Conservation (phyloP, 2,329 filamentous ascomycete species). For the Colletotrichum zoysiae region DNA sequence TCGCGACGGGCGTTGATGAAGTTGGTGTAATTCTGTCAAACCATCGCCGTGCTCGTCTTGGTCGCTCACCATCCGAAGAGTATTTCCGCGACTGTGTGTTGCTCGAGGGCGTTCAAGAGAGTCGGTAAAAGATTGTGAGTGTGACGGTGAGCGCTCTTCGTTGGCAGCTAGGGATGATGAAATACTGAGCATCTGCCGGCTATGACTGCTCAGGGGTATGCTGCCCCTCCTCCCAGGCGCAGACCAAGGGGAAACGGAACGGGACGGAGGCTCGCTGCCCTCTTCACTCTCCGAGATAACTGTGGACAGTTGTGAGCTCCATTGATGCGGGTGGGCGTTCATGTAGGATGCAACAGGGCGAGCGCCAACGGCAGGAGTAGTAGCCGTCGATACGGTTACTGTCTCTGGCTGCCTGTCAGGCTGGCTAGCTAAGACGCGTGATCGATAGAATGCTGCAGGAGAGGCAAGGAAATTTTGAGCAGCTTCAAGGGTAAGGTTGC, state of each 20-base stretch:
- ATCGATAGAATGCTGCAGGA: conserved; percentile 56
- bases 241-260: conserved; percentile 60
- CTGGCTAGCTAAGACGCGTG: conserved; percentile 49
- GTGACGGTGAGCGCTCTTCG: conserved; percentile 56
- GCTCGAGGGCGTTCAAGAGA: conserved; percentile 65
- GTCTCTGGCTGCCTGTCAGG: conserved; percentile 48
- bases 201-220: conserved; percentile 63
- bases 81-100: conserved; percentile 56
- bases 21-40: conserved; percentile 68
- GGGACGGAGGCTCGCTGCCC: conserved; percentile 62
- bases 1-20: conserved; percentile 66
- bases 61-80: conserved; percentile 63
- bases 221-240: conserved; percentile 61
- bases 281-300: conserved; percentile 73
- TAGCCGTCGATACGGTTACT: conserved; percentile 45
- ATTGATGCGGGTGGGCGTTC: conserved; percentile 67
- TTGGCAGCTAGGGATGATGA: conserved; percentile 64
- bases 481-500: conserved; percentile 64
- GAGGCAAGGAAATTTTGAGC: conserved; percentile 54
- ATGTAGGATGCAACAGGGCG: conserved; percentile 50
- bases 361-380: not conserved
- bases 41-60: conserved; percentile 75
- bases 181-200: conserved; percentile 68
- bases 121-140: conserved; percentile 57
- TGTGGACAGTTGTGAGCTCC: conserved; percentile 74